Base-by-base conservation (phyloP, 1,284 basidiomycete genomes). In the Rhodotorula sp. region DNA sequence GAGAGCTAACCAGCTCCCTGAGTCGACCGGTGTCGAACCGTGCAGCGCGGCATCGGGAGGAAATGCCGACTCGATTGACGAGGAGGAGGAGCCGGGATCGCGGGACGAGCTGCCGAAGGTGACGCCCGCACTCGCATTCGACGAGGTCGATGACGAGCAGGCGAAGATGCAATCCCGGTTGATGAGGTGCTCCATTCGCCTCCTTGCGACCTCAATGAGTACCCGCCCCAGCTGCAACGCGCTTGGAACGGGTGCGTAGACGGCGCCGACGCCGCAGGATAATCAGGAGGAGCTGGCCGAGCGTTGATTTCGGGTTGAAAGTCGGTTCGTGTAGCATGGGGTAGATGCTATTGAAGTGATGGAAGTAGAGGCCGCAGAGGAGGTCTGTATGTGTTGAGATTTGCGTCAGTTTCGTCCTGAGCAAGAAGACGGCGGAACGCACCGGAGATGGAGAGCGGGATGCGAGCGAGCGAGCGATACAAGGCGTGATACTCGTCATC, bases 241-340 rank as follows among this genome's bases (percentile, higher is more conserved):
- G 8, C 57, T 52, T 4, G 67, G 28, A 34, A 68, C 31, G 8
- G 51, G 67, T 16, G 62, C 62, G 48, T 64, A 55, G 24, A 68
- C 26, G 34, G 67, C 62, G 16, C 67, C 67, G 46, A 68, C 31
- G 10, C 57, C 67, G 58, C n/a, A 60, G 61, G 28, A 68, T 55
- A 22, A 55, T 52, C 28, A 68, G 57, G n/a, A 68, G 62, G 46
- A 68, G 62, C n/a, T 59, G 58, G 8, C 57, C 62, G 26, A 59
- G 53, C 22, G 67, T 68, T 31, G 31, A 55, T 15, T 64, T 58
- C 2, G 67, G 67, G 37, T 64, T 60, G 58, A 64, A 68, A 16
- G 67, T 40, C 2, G 67, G 62, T 2, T 60, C 34, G 22, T 68
- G 67, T 11, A 68, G 53, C 24, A 68, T 40, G 16, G 67, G 62